Base-by-base conservation (phyloP, 129 eudicot genomes). In the Logfia minima region DNA sequence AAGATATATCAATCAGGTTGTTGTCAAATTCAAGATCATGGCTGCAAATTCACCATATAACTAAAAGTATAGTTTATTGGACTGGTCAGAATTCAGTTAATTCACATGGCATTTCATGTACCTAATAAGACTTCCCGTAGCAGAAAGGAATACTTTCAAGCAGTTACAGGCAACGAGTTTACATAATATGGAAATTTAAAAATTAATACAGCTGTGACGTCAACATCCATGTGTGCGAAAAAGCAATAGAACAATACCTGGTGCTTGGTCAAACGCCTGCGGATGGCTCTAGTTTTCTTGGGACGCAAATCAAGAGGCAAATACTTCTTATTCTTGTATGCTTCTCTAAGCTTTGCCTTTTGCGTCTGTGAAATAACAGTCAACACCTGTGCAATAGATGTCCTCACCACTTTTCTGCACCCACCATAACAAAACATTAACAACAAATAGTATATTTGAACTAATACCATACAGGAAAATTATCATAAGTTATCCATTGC, bases 241-340 rank as follows among this genome's bases (percentile, higher is more conserved):
- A 45, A 76, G 10, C 16, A 26, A 68, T 17, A 6, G 8, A n/a
- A 62, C 1, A 5, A 34, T 83, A 83, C 90, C 90, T 86, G 90
- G 56, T 86, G 90, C 64, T 86, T 86, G 41, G 90, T 86, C 60
- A 87, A 81, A 28, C 88, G 86, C 35, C 81, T 82, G 10, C 90
- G 88, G 34, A 87, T 87, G 67, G 86, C 88, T 70, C 90, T 85
- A 66, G 90, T 87, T 70, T 87, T 87, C 90, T 87, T 87, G 11
- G 90, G 88, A 66, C 90, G 88, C 70, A 87, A 85, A 76, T 87
- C 90, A 67, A 84, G 86, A 21, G 90, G 88, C 79, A 87, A 7
- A 56, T 87, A 87, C 78, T 84, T 87, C 77, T 87, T 84, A 22
- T 84, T 84, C 86, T 84, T 87, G 88, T 87, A 87, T 9, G 84